Conservation (phyloP, 768 basidiomycete species). For the Podaxis mareebaensis region DNA sequence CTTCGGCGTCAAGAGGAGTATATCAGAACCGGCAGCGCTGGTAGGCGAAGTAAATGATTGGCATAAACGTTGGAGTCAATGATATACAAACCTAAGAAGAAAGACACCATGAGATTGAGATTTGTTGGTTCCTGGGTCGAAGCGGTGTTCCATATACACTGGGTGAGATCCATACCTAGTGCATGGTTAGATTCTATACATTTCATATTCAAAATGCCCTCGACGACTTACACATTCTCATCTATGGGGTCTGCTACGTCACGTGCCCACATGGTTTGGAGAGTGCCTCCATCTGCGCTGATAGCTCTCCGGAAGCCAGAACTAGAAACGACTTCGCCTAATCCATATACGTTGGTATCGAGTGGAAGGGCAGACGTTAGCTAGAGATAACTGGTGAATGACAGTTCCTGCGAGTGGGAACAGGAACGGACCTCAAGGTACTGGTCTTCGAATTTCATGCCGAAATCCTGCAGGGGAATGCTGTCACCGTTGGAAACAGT, state of each 20-base stretch:
- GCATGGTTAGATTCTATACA: not conserved
- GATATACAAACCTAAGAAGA: slow-evolving; percentile 54
- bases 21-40: slow-evolving; percentile 71
- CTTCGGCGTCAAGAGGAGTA: slow-evolving; percentile 63
- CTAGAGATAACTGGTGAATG: slow-evolving; percentile 27
- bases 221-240: slow-evolving; percentile 55
- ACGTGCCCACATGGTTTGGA: slow-evolving; percentile 70
- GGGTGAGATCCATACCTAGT: slow-evolving; percentile 72
- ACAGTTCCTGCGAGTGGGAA: slow-evolving; percentile 21
- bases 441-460: slow-evolving; percentile 77
- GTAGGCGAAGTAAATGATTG: slow-evolving; percentile 12
- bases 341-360: slow-evolving; percentile 73
- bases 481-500: slow-evolving; percentile 50
- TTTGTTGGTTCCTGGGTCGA: slow-evolving; percentile 45
- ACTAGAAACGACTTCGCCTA: slow-evolving; percentile 72
- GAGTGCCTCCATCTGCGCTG: slow-evolving; percentile 53
- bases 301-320: slow-evolving; percentile 69
- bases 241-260: slow-evolving; percentile 65
- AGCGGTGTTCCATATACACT: slow-evolving; percentile 75
- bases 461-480: slow-evolving; percentile 62
- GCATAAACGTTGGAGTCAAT: not conserved
- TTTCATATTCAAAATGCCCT: slow-evolving; percentile 1
- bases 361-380: slow-evolving; percentile 66
- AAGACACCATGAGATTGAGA: slow-evolving; percentile 78
- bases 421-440: slow-evolving; percentile 60